Conservation (phyloP, 1,284 basidiomycete genomes). For the Filobasidium uniguttulatum region DNA sequence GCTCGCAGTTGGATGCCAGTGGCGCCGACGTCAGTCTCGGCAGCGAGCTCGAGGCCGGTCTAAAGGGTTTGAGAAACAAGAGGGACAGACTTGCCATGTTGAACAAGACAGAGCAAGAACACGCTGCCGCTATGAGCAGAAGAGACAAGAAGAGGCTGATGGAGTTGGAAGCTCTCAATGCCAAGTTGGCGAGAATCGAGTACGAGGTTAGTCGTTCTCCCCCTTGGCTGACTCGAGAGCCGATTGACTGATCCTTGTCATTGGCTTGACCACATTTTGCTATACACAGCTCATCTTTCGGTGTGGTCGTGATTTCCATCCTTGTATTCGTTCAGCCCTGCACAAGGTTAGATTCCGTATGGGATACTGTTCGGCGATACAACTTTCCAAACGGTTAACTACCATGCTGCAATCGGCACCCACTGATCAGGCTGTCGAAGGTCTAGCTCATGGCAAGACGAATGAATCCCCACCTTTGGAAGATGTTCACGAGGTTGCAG, state of each 20-base stretch:
- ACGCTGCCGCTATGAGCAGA: too few relatives aligned
- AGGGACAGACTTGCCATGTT: too few relatives aligned
- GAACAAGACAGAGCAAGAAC: too few relatives aligned
- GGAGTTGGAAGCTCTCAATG: constrained; percentile 1
- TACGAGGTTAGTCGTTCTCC: neutral
- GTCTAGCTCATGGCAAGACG: neutral
- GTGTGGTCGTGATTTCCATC: neutral
- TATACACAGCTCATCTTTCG: neutral
- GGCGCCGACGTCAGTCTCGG: neutral
- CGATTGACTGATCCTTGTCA: neutral
- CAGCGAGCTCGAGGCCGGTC: neutral
- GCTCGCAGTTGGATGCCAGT: neutral
- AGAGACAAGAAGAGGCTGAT: neutral
- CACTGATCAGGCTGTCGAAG: neutral
- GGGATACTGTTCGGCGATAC: neutral
- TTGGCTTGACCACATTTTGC: neutral
- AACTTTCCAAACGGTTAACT: neutral
- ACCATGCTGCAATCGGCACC: too few relatives aligned
- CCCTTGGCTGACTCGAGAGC: neutral
- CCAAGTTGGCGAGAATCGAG: neutral
- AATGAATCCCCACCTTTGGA: neutral
- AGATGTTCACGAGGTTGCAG: neutral
- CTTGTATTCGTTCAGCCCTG: neutral
- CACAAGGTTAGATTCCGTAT: constrained; percentile 1
- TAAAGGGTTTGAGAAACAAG: neutral